Evolutionary conservation across 225 moss, liverwort and hornwort genomes (phyloP), one percentile per base, ranked within the genome.

Genomic region (Pseudoscleropodium purum): DNA sequence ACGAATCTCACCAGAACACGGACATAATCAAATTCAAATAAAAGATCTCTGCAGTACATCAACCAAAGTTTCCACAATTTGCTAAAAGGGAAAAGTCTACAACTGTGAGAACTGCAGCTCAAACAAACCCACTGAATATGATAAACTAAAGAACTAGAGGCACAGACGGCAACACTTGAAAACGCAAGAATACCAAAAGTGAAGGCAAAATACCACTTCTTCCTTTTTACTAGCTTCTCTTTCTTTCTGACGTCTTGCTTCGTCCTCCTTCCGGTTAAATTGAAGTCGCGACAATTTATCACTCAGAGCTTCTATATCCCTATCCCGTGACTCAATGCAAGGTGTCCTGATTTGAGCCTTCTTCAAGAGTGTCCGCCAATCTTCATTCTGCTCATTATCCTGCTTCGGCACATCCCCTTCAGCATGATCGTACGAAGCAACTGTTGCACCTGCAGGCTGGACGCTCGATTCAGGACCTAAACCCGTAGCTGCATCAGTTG

Each of bases 141-240:
- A 79, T 68, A 33, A 80, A 86, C 56, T 31, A 41, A 57, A 77
- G 34, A 84, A 75, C 76, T 68, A 49, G 75, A 63, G 63, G 63
- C 52, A 74, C 39, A 79, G 66, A 79, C 34, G 47, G 17, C 64
- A 86, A 68, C 73, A 75, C 47, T 33, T 68, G 47, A 61, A 68
- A 83, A 80, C 15, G 43, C 87, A 63, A 84, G 25, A 66, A 72
- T 77, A 70, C 69, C 83, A 69, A 83, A 57, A 61, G 86, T 88
- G 79, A 79, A 61, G 79, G 69, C 39, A 47, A 86, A 90, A 65
- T 82, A 95, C 95, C 93, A 92, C 86, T 90, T 92, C 92, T 79
- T 92, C 88, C 81, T 81, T 89, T 90, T 90, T 93, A 77, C 88
- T 92, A 88, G 90, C 84, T 86, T 90, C 69, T 88, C 93, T 92